phyloP scores from a whole-genome alignment of 352 stramenopile genomes.

The Plasmopara muralis region DNA sequence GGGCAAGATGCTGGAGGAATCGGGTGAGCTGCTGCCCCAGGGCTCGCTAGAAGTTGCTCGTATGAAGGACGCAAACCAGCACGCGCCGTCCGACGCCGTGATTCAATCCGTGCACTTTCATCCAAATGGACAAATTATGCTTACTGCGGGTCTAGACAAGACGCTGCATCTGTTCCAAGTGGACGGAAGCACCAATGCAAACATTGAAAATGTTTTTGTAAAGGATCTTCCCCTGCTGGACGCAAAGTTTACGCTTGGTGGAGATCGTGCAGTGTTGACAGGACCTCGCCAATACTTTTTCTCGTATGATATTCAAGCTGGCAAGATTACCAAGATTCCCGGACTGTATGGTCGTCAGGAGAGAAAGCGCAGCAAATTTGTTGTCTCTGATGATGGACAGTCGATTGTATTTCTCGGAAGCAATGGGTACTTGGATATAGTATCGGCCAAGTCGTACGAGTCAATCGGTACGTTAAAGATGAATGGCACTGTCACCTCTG shows the following conservation, averaged over 20 bases:
- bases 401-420: constrained; percentile 92
- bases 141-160: constrained; percentile 90
- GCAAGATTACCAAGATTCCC: constrained; percentile 88
- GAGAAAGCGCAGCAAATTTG: constrained; percentile 89
- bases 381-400: constrained; percentile 83
- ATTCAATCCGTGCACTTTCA: constrained; percentile 89
- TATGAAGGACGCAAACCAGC: constrained; percentile 90
- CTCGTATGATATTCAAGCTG: constrained; percentile 92
- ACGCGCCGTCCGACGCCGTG: constrained; percentile 73
- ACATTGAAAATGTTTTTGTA: constrained; percentile 87
- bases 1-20: constrained; percentile 45
- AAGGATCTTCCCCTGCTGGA: constrained; percentile 86
- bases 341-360: constrained; percentile 86
- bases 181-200: constrained; percentile 83
- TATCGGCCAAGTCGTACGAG: constrained; percentile 89
- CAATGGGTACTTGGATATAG: constrained; percentile 92
- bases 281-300: constrained; percentile 95
- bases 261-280: constrained; percentile 84
- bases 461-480: constrained; percentile 94
- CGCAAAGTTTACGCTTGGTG: constrained; percentile 76
- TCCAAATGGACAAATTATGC: constrained; percentile 76
- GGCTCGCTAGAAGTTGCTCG: constrained; percentile 58
- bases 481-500: constrained; percentile 88
- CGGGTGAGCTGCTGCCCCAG: constrained; percentile 48
- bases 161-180: constrained; percentile 90